Base-by-base conservation (phyloP, 2,329 filamentous ascomycete species). In the Pestalotiopsis sp. region DNA sequence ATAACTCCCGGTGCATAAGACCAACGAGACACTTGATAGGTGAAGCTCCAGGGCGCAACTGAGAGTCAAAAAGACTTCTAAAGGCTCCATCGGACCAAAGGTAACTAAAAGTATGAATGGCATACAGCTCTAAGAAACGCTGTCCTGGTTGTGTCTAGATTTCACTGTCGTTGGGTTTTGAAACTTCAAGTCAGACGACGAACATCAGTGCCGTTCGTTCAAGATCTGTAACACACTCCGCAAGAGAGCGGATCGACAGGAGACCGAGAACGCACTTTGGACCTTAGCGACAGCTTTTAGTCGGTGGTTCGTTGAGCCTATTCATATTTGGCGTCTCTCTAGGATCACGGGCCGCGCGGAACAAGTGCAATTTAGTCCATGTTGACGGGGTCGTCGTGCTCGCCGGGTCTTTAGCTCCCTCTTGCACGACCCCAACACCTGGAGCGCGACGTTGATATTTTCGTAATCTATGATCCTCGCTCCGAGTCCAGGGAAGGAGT, bases 261-360 rank as follows among this genome's bases (percentile, higher is more conserved):
- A 52, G 45, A 52, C 45, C 45, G 17, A 20, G 17, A 52, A 14
- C 17, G 45, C 45, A 52, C 17, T 20, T 52, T n/a, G 3, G 17
- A 20, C 45, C 17, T 52, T 52, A 59, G 59, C 59, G 25, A 62
- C 6, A 17, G 17, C 36, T 23, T 23, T 17, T 13, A 62, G 59
- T 7, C 20, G 31, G 59, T 36, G 27, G 17, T 62, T 41, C 27
- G 59, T 62, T 40, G 31, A 62, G 59, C 14, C 59, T 62, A 36
- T 62, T 40, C 36, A 40, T 40, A 17, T 62, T 62, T 62, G 59
- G 59, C 59, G 59, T 40, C 27, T 20, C 59, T 62, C 59, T 62
- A 62, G 59, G 31, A 40, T 36, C 59, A 40, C 59, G 59, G 59
- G 59, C 59, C 59, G 59, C 31, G 36, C n/a, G 59, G 27, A 20